Percentiles rank a stretch among this genome's conserved stretches.
These are phyloP conservation scores for Ambrosia trifida DNA, from an alignment of 129 eudicot species.

Conservation along the genomic window DNA sequence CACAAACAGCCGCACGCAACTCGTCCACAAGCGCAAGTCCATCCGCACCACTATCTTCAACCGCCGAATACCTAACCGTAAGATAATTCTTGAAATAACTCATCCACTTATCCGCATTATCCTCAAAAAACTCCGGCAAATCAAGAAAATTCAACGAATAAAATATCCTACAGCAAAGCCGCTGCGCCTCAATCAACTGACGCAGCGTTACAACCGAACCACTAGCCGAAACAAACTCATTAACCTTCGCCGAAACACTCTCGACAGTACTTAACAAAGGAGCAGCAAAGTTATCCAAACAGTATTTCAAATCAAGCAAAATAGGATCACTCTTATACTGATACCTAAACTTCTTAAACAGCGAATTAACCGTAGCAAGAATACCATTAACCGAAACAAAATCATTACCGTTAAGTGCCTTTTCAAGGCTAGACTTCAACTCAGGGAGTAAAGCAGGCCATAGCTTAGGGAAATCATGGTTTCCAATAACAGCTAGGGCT, in stretches of 20 bases:
- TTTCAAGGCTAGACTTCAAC: slow-evolving; percentile 49
- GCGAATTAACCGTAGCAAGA: slow-evolving; percentile 63
- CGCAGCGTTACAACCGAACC: slow-evolving; percentile 34
- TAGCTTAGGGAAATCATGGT: slow-evolving; percentile 77
- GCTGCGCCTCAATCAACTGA: slow-evolving; percentile 72
- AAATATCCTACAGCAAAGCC: slow-evolving; percentile 87
- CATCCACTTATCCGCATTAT: slow-evolving; percentile 91
- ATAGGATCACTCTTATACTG: slow-evolving; percentile 63
- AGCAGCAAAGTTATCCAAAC: slow-evolving; percentile 82
- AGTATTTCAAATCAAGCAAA: slow-evolving; percentile 66
- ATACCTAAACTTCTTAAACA: slow-evolving; percentile 79
- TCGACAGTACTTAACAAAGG: slow-evolving; percentile 65
- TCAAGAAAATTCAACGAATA: slow-evolving; percentile 75
- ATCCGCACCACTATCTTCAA: slow-evolving; percentile 66
- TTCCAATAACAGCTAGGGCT: slow-evolving; percentile 76
- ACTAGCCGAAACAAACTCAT: slow-evolving; percentile 26
- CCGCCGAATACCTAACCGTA: slow-evolving; percentile 44
- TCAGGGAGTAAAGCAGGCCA: slow-evolving; percentile 85
- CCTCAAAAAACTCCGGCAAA: slow-evolving; percentile 89
- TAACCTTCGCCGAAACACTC: slow-evolving; percentile 45
- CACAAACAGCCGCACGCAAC: slow-evolving; percentile 84
- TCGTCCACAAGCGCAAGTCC: slow-evolving; percentile 78
- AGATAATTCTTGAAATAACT: slow-evolving; percentile 66
- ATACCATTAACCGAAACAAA: slow-evolving; percentile 44
- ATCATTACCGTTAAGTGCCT: slow-evolving; percentile 27